Base-by-base conservation (phyloP, 2,329 filamentous ascomycete genomes). In the Coniosporium tulheliwenetii region DNA sequence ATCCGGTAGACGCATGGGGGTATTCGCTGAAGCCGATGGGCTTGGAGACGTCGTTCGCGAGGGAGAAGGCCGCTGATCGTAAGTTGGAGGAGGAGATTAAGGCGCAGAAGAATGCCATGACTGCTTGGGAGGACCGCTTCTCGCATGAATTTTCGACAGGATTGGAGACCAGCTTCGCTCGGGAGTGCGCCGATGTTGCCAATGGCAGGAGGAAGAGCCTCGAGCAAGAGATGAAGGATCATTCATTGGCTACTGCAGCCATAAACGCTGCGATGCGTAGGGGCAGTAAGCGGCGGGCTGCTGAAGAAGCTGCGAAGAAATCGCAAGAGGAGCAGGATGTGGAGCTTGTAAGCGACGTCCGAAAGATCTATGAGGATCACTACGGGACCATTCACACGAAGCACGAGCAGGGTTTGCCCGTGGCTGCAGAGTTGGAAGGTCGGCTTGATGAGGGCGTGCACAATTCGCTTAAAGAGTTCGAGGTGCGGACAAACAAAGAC, bases 341-440 rank as follows among this genome's bases (percentile, higher is more conserved):
- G 38, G 48, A 49, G 5, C 50, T 67, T 10, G 52, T 60, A 12
- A 47, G 50, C 7, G 57, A 65, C 44, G 52, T 67, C 14, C 53
- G 55, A 32, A 51, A 50, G 14, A 64, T 66, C 38, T 66, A 67
- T 45, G 63, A 67, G 47, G 53, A 59, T 32, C 43, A 46, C 8
- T 67, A 65, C 43, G 63, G 63, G 14, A 53, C 47, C 5, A 64
- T 65, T 38, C 51, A 53, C 37, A 41, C 45, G 14, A 36, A 47
- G 15, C 54, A 57, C 41, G 46, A 45, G 32, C 53, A 56, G 34
- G 36, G 15, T 3, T 10, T 5, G 10, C 32, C 32, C 3, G 32
- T 33, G 32, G 13, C 10, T 13, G 13, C 10, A 8, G 32, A 33
- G 32, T 3, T 33, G 10, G 4, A 37, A 37, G 36, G 36, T 10